Evolutionary conservation across 176 grass and related monocot genomes (phyloP).

Genomic region (Oryza rufipogon): DNA sequence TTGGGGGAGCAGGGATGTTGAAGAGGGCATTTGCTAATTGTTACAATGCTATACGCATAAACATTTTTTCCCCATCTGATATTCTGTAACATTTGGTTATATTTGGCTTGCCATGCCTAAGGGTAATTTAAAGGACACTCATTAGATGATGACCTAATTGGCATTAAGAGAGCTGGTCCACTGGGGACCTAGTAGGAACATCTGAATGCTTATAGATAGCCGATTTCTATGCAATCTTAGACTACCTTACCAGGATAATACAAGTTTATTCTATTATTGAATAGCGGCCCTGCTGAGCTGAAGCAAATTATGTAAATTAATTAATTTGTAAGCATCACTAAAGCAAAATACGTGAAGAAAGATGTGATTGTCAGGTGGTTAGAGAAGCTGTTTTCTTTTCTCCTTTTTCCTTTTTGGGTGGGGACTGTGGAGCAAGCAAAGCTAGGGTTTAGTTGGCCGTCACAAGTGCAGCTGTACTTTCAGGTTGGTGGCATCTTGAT

Average conservation of each 20-base stretch:
- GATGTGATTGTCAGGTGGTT: slow-evolving; percentile 4
- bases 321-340: not conserved
- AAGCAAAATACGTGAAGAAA: not conserved
- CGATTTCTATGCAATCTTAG: not conserved
- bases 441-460: slow-evolving; percentile 24
- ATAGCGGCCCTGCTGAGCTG: not conserved
- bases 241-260: not conserved
- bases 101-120: not conserved
- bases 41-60: not conserved
- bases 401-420: not conserved
- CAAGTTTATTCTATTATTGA: not conserved
- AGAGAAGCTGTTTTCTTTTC: not conserved
- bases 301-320: slow-evolving; percentile 3
- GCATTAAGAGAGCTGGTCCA: slow-evolving; percentile 1
- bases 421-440: slow-evolving; percentile 2
- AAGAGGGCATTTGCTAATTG: not conserved
- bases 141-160: not conserved
- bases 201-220: not conserved
- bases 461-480: not conserved
- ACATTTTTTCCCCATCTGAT: not conserved
- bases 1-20: not conserved
- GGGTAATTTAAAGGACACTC: not conserved
- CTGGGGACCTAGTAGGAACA: not conserved
- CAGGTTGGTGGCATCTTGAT: slow-evolving; percentile 25
- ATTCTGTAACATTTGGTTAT: not conserved